phyloP scores from a whole-genome alignment of 352 stramenopile genomes.

The Phytophthora pinifolia region DNA sequence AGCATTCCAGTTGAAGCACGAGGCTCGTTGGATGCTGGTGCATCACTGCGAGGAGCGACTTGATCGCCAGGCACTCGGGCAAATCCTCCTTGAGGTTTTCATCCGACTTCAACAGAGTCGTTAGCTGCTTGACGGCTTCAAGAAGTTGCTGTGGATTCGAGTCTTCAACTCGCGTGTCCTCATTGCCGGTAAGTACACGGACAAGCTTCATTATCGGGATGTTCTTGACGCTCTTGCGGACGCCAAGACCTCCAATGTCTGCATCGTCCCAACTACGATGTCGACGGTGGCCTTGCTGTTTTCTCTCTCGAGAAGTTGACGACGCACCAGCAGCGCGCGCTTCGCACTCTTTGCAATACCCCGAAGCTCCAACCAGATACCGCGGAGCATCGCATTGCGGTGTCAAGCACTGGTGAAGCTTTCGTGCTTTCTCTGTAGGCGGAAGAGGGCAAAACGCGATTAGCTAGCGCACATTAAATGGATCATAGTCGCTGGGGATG shows the following conservation, averaged over 20 bases:
- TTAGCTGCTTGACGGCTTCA: conserved; percentile 46
- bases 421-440: conserved; percentile 45
- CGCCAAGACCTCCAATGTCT: conserved; percentile 14
- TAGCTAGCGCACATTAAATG: not conserved
- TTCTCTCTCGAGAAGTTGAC: conserved; percentile 3
- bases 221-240: conserved; percentile 48
- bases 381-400: conserved; percentile 64
- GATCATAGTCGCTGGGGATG: not conserved
- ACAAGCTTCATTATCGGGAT: conserved; percentile 44
- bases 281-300: conserved; percentile 32
- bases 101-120: conserved; percentile 49
- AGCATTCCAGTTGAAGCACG: conserved; percentile 75
- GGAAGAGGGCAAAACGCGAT: not conserved
- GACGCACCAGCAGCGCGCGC: conserved; percentile 12
- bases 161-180: conserved; percentile 18
- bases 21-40: conserved; percentile 45
- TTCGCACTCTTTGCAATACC: conserved; percentile 69
- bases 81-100: conserved; percentile 77
- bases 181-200: conserved; percentile 26
- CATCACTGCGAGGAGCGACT: conserved; percentile 66
- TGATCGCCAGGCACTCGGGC: conserved; percentile 61
- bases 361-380: conserved; percentile 58
- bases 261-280: conserved; percentile 54
- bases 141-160: conserved; percentile 34
- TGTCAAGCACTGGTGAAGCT: conserved; percentile 58